Conservation (phyloP, 140 eudicot genomes). For the Flaveria floridana region DNA sequence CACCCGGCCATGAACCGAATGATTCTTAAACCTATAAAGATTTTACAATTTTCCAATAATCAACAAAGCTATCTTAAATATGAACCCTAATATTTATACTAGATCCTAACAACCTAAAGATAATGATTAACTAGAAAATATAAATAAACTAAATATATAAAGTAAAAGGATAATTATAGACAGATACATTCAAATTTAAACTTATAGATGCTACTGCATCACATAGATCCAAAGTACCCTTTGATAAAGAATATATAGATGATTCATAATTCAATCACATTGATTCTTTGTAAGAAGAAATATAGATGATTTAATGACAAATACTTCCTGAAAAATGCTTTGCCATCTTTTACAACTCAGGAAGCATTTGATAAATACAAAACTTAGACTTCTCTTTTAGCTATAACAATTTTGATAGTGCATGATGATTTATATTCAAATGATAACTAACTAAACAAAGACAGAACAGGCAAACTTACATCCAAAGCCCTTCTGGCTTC, state of each 20-base stretch:
- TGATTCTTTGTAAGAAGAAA: slow-evolving; percentile 3
- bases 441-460: neutral
- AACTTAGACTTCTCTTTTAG: too few species aligned
- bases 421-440: slow-evolving; percentile 2
- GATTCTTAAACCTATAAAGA: too few species aligned
- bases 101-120: too few species aligned
- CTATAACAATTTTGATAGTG: neutral
- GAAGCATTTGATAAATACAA: neutral
- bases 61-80: too few species aligned
- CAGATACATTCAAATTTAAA: too few species aligned
- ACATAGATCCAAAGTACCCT: neutral
- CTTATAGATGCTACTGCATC: too few species aligned
- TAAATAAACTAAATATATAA: too few species aligned
- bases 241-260: neutral
- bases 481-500: slow-evolving; percentile 83
- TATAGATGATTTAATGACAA: neutral
- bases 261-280: neutral
- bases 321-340: neutral
- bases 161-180: too few species aligned
- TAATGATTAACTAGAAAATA: too few species aligned
- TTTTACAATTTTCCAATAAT: too few species aligned
- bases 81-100: too few species aligned
- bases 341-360: neutral
- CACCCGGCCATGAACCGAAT: too few species aligned
- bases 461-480: slow-evolving; percentile 40